Conservation (phyloP, 768 basidiomycete species). For the Amanita jacksonii region DNA sequence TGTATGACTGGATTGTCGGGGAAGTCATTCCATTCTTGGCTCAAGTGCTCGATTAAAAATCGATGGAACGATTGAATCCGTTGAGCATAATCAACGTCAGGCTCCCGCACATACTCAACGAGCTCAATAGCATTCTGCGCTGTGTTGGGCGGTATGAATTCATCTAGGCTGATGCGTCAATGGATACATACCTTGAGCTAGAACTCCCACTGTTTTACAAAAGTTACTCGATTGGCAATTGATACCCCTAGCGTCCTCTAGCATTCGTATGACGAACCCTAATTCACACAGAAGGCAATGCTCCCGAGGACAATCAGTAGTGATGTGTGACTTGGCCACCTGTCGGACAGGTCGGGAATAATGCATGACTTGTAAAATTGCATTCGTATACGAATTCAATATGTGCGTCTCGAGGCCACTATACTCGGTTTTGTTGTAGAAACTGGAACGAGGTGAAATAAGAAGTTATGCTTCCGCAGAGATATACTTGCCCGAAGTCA, state of each 20-base stretch:
- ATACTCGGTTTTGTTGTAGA: slow-evolving; percentile 85
- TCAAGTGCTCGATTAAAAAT: slow-evolving; percentile 82
- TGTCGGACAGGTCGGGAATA: slow-evolving; percentile 68
- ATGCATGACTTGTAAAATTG: slow-evolving; percentile 84
- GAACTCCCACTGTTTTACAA: slow-evolving; percentile 83
- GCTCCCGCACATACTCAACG: slow-evolving; percentile 79
- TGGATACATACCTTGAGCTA: slow-evolving; percentile 61
- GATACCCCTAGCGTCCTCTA: slow-evolving; percentile 87
- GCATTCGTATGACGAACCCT: slow-evolving; percentile 90
- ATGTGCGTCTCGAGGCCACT: slow-evolving; percentile 97
- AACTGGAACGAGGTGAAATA: slow-evolving; percentile 34
- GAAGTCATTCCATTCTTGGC: slow-evolving; percentile 58
- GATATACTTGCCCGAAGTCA: slow-evolving; percentile 72
- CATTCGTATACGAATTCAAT: slow-evolving; percentile 93
- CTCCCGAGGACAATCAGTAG: slow-evolving; percentile 78
- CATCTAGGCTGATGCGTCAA: background rate
- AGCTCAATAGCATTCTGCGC: slow-evolving; percentile 77
- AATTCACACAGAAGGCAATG: slow-evolving; percentile 93
- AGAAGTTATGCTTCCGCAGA: background rate
- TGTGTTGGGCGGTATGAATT: slow-evolving; percentile 16
- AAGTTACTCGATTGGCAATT: slow-evolving; percentile 98
- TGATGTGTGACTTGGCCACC: slow-evolving; percentile 87
- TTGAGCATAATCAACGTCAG: slow-evolving; percentile 70
- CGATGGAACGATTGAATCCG: slow-evolving; percentile 95
- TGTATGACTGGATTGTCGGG: slow-evolving; percentile 49